Evolutionary conservation across 768 basidiomycete species (phyloP).

Genomic region (Podaxis sp.): DNA sequence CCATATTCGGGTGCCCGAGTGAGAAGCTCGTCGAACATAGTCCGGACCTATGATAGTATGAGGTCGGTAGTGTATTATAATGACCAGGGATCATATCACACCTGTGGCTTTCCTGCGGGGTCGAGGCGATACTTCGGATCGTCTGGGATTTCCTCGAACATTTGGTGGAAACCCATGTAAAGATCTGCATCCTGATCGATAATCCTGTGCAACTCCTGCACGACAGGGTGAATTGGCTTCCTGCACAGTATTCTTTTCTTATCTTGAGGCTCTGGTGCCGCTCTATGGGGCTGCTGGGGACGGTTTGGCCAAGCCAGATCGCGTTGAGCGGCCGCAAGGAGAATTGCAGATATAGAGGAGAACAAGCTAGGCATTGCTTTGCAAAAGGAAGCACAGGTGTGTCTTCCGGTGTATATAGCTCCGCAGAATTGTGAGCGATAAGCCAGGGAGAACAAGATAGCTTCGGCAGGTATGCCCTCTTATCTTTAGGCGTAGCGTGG

Average conservation of each 20-base stretch:
- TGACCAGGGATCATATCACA: too few relatives aligned
- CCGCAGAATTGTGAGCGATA: neutral
- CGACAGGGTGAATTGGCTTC: conserved; percentile 9
- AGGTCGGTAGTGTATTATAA: neutral
- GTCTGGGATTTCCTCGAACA: conserved; percentile 26
- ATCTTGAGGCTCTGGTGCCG: neutral
- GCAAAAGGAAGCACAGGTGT: neutral
- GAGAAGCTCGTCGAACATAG: conserved; percentile 1
- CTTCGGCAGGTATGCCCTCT: too few relatives aligned
- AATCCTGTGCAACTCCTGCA: conserved; percentile 26
- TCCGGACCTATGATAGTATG: neutral
- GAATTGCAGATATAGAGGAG: neutral
- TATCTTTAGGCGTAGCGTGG: too few relatives aligned
- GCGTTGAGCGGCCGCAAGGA: neutral
- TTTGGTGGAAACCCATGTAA: conserved; percentile 31
- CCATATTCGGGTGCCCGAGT: conserved; percentile 4
- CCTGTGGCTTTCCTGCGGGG: neutral
- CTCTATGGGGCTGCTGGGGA: neutral
- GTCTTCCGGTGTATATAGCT: neutral
- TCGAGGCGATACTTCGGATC: neutral
- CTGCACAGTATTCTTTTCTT: neutral
- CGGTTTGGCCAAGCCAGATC: neutral
- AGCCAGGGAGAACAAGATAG: too few relatives aligned
- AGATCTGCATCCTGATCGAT: conserved; percentile 26
- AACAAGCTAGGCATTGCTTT: neutral